phyloP scores from a whole-genome alignment of 2,329 filamentous ascomycete species.

The Ascosphaera aggregata region DNA sequence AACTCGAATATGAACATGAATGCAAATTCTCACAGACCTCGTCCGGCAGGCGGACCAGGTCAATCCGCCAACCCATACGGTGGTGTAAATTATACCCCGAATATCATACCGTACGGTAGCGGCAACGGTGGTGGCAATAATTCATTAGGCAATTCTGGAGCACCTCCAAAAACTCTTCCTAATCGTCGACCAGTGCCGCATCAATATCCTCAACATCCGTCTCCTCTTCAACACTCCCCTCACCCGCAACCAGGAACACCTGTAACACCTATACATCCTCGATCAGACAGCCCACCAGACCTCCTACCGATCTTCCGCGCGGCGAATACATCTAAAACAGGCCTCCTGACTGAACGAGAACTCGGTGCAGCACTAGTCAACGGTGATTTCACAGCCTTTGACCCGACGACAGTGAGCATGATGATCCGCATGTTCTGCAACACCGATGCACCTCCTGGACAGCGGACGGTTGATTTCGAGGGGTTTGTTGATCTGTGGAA shows the following conservation, averaged over 20 bases:
- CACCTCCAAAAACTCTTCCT: no score
- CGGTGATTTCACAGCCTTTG: slow-evolving; percentile 86
- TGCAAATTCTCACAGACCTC: no score
- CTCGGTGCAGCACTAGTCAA: slow-evolving; percentile 83
- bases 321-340: slow-evolving; percentile 57
- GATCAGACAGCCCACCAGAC: slow-evolving; percentile 28
- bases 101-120: no score
- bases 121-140: no score
- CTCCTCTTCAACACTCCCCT: slow-evolving; percentile 13
- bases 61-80: no score
- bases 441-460: slow-evolving; percentile 65
- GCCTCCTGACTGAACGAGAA: slow-evolving; percentile 66
- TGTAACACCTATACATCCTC: slow-evolving; percentile 20
- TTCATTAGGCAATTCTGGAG: no score
- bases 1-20: no score
- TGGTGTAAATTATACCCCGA: no score
- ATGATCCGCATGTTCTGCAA: slow-evolving; percentile 99
- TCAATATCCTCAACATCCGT: no score
- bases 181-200: no score
- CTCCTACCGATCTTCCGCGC: slow-evolving; percentile 72
- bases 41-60: no score
- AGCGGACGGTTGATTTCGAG: slow-evolving; percentile 73
- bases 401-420: slow-evolving; percentile 85
- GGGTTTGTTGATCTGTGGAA: slow-evolving; percentile 96
- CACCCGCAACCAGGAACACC: slow-evolving; percentile 18